Percentiles rank a stretch among this genome's conserved stretches.
Conservation (phyloP, 106 monocot genomes). For the Dendrobium chrysotoxum region DNA sequence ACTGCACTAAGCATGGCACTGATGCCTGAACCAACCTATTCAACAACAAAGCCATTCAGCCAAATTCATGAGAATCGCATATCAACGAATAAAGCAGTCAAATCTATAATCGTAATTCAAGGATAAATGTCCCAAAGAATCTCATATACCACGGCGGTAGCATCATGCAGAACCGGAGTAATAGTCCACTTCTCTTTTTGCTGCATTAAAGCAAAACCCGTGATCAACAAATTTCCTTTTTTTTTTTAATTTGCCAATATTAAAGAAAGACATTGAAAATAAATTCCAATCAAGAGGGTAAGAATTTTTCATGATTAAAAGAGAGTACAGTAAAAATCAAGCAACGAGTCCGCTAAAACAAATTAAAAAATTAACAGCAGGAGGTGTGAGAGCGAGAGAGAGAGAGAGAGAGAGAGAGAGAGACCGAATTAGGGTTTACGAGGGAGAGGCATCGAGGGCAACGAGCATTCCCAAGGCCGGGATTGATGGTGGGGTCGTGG, state of each 20-base stretch:
- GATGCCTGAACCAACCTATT: slow-evolving; percentile 77
- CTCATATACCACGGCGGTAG: slow-evolving; percentile 57
- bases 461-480: slow-evolving; percentile 77
- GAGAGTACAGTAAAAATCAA: not conserved
- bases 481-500: slow-evolving; percentile 90
- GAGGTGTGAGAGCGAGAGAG: not conserved
- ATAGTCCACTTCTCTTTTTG: slow-evolving; percentile 60
- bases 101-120: not conserved
- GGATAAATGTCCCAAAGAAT: not conserved
- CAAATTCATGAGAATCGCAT: not conserved
- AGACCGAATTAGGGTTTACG: slow-evolving; percentile 45
- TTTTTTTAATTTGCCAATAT: not conserved
- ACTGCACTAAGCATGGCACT: slow-evolving; percentile 71
- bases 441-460: slow-evolving; percentile 93
- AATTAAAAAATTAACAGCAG: not conserved
- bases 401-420: not conserved
- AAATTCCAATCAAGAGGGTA: not conserved
- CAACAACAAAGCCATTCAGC: slow-evolving; percentile 5
- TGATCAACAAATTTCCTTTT: not conserved
- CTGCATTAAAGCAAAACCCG: slow-evolving; percentile 11
- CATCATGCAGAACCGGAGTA: slow-evolving; percentile 66
- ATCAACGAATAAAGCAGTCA: not conserved
- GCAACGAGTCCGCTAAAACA: not conserved
- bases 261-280: not conserved
- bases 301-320: not conserved